Conservation (phyloP, 176 grass and related monocot genomes). For the Carex littledalei region DNA sequence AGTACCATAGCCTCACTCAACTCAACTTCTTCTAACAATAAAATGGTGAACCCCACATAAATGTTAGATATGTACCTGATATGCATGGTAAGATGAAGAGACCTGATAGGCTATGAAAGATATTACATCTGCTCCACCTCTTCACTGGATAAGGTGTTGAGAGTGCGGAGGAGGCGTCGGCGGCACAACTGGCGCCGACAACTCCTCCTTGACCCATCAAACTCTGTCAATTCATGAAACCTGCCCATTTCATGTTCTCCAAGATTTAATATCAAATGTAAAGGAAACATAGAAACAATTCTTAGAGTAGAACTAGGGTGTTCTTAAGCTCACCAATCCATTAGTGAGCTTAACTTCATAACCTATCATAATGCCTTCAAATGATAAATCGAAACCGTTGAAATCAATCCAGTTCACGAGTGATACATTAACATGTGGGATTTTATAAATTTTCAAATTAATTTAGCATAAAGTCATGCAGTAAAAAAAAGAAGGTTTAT, state of each 20-base stretch:
- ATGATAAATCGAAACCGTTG: too few relatives aligned
- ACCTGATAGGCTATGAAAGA: not conserved
- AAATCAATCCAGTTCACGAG: too few relatives aligned
- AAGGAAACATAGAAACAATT: not conserved
- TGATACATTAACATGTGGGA: too few relatives aligned
- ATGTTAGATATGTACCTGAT: not conserved
- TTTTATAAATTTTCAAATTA: too few relatives aligned
- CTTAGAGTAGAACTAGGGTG: too few relatives aligned
- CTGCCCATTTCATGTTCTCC: not conserved
- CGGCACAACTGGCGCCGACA: constrained; percentile 14
- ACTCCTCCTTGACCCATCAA: constrained; percentile 20
- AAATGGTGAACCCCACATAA: not conserved
- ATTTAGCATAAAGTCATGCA: too few relatives aligned
- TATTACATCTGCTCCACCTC: constrained; percentile 10
- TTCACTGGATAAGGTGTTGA: constrained; percentile 21
- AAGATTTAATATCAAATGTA: not conserved
- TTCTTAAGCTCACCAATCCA: too few relatives aligned
- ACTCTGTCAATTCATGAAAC: constrained; percentile 21
- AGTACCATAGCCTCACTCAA: too few relatives aligned
- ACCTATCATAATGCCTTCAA: too few relatives aligned
- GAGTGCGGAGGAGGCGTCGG: constrained; percentile 10
- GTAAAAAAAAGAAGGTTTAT: too few relatives aligned
- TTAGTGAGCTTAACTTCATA: too few relatives aligned
- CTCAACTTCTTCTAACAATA: not conserved
- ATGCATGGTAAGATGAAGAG: not conserved